Base-by-base conservation (phyloP, 371 early-diverging fungal genomes). In the Mortierella sp. region DNA sequence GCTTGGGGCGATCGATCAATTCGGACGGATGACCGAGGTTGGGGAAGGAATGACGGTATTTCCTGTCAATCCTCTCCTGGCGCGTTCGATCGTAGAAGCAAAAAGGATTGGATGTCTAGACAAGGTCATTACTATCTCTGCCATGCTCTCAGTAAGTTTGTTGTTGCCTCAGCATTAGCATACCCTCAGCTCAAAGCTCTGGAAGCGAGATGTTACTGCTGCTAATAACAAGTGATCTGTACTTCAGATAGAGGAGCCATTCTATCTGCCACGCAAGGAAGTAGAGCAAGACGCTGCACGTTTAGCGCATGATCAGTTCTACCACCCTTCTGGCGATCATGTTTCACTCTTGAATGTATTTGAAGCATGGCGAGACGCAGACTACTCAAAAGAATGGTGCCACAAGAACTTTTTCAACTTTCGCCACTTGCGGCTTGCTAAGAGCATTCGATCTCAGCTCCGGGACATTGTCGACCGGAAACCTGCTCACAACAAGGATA, bases 41-140 rank as follows among this genome's bases (percentile, higher is more conserved):
- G 99, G 99, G 0, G 87, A 93, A 2, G 82, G 93, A 18, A 98
- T 99, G 98, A 93, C 94, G 27, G 88, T 90, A 70, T 97, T 98
- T 58, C 99, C 99, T 0, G 82, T 97, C 30, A 94, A 95, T 43
- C 99, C 99, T 7, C 93, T 94, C 80, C 74, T 98, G 50, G 91
- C 97, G 48, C 93, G 95, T 61, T 90, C 96, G 10, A 80, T 99
- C 34, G 82, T 99, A 9, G 83, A 81, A 23, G 93, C 93, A 5
- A 61, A 65, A 31, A 61, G 58, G n/a, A 51, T 76, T 26, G 76
- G 76, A 0, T 76, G 76, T 24, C 81, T 93, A 10, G 91, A 89
- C 56, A 87, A 90, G 61, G 66, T 52, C 26, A 54, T 76, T 86
- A 91, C 69, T 71, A 82, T 54, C 91, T 95, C 80, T 74, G 89